phyloP scores from a whole-genome alignment of 495 filamentous ascomycete species.

The Lindgomyces ingoldianus region DNA sequence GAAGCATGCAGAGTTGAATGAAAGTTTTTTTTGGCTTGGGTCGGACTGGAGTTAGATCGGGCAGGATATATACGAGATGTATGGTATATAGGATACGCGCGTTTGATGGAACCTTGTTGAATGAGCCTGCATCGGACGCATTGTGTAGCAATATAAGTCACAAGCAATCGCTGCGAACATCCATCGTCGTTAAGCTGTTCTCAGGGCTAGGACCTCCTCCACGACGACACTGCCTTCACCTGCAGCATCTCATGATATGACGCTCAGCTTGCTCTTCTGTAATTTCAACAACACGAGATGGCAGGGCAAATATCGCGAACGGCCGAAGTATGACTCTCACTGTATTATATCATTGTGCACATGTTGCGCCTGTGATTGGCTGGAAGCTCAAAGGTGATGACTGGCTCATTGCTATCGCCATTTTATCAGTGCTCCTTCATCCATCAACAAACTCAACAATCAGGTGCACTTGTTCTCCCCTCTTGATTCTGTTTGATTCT shows the following conservation, averaged over 20 bases:
- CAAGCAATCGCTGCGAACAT: not conserved
- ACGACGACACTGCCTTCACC: not conserved
- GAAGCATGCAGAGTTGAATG: not conserved
- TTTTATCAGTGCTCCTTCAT: conserved; percentile 13
- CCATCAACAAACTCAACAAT: too few relatives aligned
- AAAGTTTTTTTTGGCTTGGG: too few relatives aligned
- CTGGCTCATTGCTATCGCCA: not conserved
- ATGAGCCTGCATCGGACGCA: not conserved
- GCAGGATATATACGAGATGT: not conserved
- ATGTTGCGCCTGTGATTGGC: conserved; percentile 17
- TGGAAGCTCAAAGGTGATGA: not conserved
- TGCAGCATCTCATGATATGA: not conserved
- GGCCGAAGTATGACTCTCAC: conserved; percentile 7
- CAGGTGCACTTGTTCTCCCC: too few relatives aligned
- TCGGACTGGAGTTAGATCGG: too few relatives aligned
- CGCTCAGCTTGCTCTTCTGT: not conserved
- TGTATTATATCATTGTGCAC: not conserved
- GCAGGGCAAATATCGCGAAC: not conserved
- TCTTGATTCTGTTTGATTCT: too few relatives aligned
- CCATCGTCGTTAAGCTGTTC: too few relatives aligned
- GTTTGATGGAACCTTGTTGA: not conserved
- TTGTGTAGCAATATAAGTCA: not conserved
- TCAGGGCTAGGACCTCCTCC: not conserved
- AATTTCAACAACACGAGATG: not conserved
- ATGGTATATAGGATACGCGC: not conserved